These are phyloP conservation scores for Zygnema circumcarinatum DNA, from an alignment of 139 green algal genomes.

Conservation along the genomic window DNA sequence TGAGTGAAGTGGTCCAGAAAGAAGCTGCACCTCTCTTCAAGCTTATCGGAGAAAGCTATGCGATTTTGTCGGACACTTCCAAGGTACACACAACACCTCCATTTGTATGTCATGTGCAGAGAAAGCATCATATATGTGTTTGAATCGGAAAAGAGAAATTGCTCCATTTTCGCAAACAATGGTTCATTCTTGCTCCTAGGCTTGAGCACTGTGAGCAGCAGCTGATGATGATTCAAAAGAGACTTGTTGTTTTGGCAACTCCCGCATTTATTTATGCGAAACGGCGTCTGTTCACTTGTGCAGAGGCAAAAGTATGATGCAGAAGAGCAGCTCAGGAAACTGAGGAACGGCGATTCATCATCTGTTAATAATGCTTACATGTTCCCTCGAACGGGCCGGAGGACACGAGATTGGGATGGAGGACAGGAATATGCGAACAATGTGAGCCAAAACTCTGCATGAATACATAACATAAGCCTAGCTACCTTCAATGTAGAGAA, in stretches of 20 bases:
- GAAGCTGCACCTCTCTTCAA: slow-evolving; percentile 60
- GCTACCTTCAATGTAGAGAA: no score
- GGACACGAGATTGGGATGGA: not conserved
- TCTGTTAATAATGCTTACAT: not conserved
- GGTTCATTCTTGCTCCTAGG: no score
- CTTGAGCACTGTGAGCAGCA: not conserved
- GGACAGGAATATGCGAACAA: not conserved
- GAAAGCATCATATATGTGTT: not conserved
- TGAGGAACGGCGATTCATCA: not conserved
- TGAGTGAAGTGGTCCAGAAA: slow-evolving; percentile 30
- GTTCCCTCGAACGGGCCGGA: not conserved
- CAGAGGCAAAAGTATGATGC: slow-evolving; percentile 42
- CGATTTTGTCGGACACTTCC: slow-evolving; percentile 35
- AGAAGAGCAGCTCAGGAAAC: slow-evolving; percentile 36
- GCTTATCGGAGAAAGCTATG: slow-evolving; percentile 51
- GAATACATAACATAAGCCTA: no score
- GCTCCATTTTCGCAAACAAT: no score
- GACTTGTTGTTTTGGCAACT: not conserved
- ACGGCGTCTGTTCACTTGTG: not conserved
- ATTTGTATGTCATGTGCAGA: not conserved
- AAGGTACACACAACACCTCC: slow-evolving; percentile 26
- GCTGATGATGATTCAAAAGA: not conserved
- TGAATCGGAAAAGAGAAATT: no score
- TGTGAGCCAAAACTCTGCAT: not conserved
- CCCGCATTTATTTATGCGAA: not conserved